phyloP scores from a whole-genome alignment of 73 alveolate species.

The Paramecium pentaurelia region DNA sequence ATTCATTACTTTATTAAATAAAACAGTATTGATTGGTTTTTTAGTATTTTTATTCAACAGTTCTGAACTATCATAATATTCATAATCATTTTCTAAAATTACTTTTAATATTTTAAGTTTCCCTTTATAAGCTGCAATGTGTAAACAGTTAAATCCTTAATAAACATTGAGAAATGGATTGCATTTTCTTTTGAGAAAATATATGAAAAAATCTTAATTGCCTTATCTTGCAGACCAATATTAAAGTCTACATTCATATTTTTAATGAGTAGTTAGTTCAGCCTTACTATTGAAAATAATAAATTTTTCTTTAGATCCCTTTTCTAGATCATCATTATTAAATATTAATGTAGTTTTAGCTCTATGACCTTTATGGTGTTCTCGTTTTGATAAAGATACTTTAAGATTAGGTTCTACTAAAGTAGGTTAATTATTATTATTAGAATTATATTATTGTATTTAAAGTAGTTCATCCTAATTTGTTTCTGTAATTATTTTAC shows the following conservation, averaged over 20 bases:
- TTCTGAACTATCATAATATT: conserved; percentile 29
- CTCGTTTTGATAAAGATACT: background rate
- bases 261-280: background rate
- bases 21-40: background rate
- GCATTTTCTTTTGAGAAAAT: conserved; percentile 3
- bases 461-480: background rate
- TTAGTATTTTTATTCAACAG: background rate
- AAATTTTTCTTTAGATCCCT: background rate
- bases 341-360: background rate
- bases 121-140: conserved; percentile 20
- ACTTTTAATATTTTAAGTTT: background rate
- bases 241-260: background rate
- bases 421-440: background rate
- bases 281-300: background rate
- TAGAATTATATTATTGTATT: background rate
- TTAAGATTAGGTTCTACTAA: background rate
- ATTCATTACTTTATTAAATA: conserved; percentile 3
- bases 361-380: background rate
- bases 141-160: conserved; percentile 26
- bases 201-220: background rate
- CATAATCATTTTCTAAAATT: conserved; percentile 1
- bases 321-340: background rate
- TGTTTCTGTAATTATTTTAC: background rate
- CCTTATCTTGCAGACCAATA: conserved; percentile 2
- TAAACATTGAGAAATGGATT: background rate